Evolutionary conservation across 805 yeast species (phyloP), one percentile per base, ranked within the genome.

Genomic region (Saccharomycopsis malanga): DNA sequence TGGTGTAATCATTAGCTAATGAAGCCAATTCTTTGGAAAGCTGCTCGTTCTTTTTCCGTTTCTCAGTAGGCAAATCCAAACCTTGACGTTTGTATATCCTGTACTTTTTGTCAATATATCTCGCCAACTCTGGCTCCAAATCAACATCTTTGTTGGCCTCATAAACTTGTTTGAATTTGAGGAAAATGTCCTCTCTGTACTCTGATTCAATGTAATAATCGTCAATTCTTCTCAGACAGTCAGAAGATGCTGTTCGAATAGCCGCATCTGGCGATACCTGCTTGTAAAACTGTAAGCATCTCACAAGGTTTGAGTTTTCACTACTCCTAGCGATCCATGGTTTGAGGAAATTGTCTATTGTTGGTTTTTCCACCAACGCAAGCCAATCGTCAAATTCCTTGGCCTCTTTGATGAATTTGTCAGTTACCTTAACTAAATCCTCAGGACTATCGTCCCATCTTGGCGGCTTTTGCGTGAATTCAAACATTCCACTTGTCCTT

Each of bases 231-330:
- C 77, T 77, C 51, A 80, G 82, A 0, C 85, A 81, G 48, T 74
- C 66, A 39, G 71, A 72, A 2, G 89, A 77, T 3, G 87, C 86
- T 52, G 83, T 86, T 57, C 95, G 73, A 27, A 83, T 60, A n/a
- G 64, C 77, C 58, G 79, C 2, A 32, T 46, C 46, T 15, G 77
- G 57, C 3, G 89, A 81, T 12, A 86, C 89, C 54, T 81, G 79
- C 61, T 79, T 86, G 57, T 78, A 80, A 60, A 86, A 87, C n/a
- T 79, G 67, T 56, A 83, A 61, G 55, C 72, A 80, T 55, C 71
- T 72, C 22, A 67, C 65, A 5, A 70, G 42, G 3, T 70, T 70
- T 5, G 68, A 61, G 35, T 70, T 66, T 22, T 62, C 64, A 57
- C 83, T 77, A 50, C 75, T 77, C 42, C 69, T 61, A 27, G 67